Evolutionary conservation across 1,139 yeast species (phyloP), one percentile per base, ranked within the genome.

Genomic region (Yamadazyma atlantica): DNA sequence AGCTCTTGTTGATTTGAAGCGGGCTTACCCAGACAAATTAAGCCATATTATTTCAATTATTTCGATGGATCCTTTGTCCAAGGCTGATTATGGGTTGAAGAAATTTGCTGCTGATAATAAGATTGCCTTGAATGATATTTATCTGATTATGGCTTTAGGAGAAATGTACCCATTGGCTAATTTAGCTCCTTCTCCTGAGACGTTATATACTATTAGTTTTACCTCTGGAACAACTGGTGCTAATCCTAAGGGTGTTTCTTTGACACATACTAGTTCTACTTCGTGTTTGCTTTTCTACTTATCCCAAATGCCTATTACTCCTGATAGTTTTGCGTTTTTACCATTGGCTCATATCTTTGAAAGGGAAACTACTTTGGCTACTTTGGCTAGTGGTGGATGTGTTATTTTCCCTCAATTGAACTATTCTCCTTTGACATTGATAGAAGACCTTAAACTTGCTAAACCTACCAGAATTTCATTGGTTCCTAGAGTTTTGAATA

Each of bases 271-370:
- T n/a, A 55, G 55, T 32, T 62, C 62, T 2, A 55, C 53, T 4
- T 55, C 68, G 2, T 62, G 62, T 1, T 47, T 60, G 14, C 38
- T 56, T 1, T 54, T 57, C 15, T 41, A 55, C 17, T 40, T 51
- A 13, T 38, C 55, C 2, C 43, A 48, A 11, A 31, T 50, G 19
- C 31, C 33, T 4, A 28, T 28, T 2, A 43, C 52, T 16, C 31
- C 35, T 2, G 42, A 39, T 37, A 25, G 48, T 2, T 50, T 52
- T 51, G 49, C 76, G 41, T 78, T 80, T 55, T 67, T 82, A 39
- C 89, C 89, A 0, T 64, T 81, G 51, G 88, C 90, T 1, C 90
- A 84, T 56, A 83, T 84, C 44, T 82, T 75, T 53, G 86, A 82
- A 45, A 54, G 75, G 42, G 59, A 59, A 57, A 54, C 56, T 25